Base-by-base conservation (phyloP, 495 filamentous ascomycete species). In the Melanomma pulvis-pyrius region DNA sequence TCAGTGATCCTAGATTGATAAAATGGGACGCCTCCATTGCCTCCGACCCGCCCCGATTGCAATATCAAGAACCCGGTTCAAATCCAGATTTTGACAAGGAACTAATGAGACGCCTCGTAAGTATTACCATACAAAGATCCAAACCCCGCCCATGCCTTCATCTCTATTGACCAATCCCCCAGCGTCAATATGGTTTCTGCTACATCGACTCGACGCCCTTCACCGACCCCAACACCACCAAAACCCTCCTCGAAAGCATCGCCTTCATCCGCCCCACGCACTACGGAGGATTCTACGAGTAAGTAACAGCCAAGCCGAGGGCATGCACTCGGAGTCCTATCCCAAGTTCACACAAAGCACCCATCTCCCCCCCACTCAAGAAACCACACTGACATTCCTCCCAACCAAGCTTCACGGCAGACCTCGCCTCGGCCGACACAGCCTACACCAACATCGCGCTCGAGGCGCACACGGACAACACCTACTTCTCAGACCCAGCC, bases 211-310 rank as follows among this genome's bases (percentile, higher is more conserved):
- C 79, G 41, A 87, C 87, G 41, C 41, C 61, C 0, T 44, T 44
- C 17, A 72, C 82, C 25, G 82, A 82, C 19, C 90, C 91, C 0
- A 80, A 88, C 70, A 79, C 83, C 4, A 97, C 93, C 1, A 68
- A 91, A 71, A 61, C 76, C 28, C 80, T 97, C 5, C 80, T 97
- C 1, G 84, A 92, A 72, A 84, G 86, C 26, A 96, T 98, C 56
- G 84, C 90, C 9, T 90, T 91, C 67, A 92, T 97, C 70, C 83
- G 91, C 12, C 75, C 85, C 41, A 98, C 93, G 0, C 93, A 98
- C 73, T 98, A 97, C 73, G 93, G 89, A 66, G 92, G 90, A 26
- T 97, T 97, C 79, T 98, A 92, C 82, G 92, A 96, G n/a, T n/a
- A n/a, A n/a, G n/a, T n/a, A n/a, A n/a, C n/a, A n/a, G n/a, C n/a